Evolutionary conservation across 202 grass and related monocot genomes (phyloP).

Genomic region (Panicum hallii): DNA sequence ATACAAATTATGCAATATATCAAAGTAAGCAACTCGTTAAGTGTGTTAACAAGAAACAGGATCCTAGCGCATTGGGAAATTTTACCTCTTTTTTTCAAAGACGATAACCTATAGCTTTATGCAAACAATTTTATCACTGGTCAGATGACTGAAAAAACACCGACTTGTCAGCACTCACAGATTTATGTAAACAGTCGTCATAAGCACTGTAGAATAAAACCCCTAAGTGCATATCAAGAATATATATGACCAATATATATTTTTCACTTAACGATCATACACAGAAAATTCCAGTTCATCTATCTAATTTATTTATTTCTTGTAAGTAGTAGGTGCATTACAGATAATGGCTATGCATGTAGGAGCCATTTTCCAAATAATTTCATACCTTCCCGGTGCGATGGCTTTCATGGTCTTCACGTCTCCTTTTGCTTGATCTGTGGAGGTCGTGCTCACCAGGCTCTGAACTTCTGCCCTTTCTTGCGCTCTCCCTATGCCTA

Average conservation of each 20-base stretch:
- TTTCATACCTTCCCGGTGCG: constrained; percentile 84
- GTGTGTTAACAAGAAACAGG: background rate
- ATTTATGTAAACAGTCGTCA: constrained; percentile 21
- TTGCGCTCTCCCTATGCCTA: constrained; percentile 76
- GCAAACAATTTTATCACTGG: constrained; percentile 23
- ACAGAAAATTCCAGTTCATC: constrained; percentile 20
- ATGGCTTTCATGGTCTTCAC: constrained; percentile 68
- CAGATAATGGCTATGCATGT: constrained; percentile 32
- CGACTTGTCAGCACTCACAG: background rate
- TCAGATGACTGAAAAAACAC: background rate
- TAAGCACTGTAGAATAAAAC: constrained; percentile 1
- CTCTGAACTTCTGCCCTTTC: constrained; percentile 71
- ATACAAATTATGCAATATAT: constrained; percentile 27
- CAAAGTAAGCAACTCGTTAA: constrained; percentile 24
- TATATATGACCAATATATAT: constrained; percentile 25
- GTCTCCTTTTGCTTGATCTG: constrained; percentile 74
- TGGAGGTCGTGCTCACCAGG: constrained; percentile 62
- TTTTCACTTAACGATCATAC: background rate
- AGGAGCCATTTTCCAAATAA: constrained; percentile 45
- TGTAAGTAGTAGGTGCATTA: constrained; percentile 20
- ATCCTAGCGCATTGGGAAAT: constrained; percentile 10
- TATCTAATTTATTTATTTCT: constrained; percentile 16
- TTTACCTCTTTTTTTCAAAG: constrained; percentile 20
- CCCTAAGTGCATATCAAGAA: constrained; percentile 16
- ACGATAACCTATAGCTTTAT: background rate